Base-by-base conservation (phyloP, 2,329 filamentous ascomycete species). In the Botrytis byssoidea region DNA sequence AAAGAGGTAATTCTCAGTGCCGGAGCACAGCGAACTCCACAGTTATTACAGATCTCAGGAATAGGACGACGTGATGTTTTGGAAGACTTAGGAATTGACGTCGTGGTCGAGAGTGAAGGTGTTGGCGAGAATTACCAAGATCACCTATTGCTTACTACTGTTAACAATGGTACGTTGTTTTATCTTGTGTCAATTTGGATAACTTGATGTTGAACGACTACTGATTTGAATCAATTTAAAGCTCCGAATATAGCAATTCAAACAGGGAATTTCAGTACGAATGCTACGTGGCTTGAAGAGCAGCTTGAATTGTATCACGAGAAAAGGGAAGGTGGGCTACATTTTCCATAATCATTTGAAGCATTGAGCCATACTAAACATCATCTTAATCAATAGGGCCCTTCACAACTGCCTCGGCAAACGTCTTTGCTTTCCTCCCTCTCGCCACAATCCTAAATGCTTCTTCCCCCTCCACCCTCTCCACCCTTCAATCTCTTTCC, bases 121-220 rank as follows among this genome's bases (percentile, higher is more conserved):
- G 87, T 88, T 1, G 87, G 86, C 5, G 82, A 87, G 76, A 85
- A 86, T 71, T 82, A 88, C 74, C 83, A 84, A 71, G 86, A 88
- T 72, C 82, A 83, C 35, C 32, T 51, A 18, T 68, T 51, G 20
- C 22, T 72, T 29, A 6, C 18, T n/a, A 66, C 60, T n/a, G 48
- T 42, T 29, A 55, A 46, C 2, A 37, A 44, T 46, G 44, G 70
- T 67, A 57, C 18, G 60, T n/a, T 69, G 8, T 18, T 20, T 29
- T 12, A 25, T 3, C n/a, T 20, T 44, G 10, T 16, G 12, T 44
- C 35, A 29, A 12, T 59, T 29, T 69, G 5, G 6, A 35, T 12
- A 60, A 5, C 0, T 8, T 25, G 5, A 22, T 32, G 22, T 40
- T 22, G 18, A 32, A 68, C 4, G 3, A 8, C 9, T 40, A 18